Base-by-base conservation (phyloP, 2,329 filamentous ascomycete species). In the Ophiostoma fasciatum region DNA sequence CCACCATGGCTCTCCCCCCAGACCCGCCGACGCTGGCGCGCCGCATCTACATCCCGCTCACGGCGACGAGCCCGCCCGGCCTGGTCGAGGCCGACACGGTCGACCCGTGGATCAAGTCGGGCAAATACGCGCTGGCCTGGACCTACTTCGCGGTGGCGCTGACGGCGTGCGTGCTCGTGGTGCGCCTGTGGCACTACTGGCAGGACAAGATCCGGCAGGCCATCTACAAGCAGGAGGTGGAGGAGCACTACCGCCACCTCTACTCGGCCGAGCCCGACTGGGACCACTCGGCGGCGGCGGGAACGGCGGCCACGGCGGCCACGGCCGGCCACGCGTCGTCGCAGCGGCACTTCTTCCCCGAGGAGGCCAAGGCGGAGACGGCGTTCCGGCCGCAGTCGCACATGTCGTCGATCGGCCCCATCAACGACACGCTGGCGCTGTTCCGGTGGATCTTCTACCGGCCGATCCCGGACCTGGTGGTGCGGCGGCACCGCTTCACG, bases 201-300 rank as follows among this genome's bases (percentile, higher is more conserved):
- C 84, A 87, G 48, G 87, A 94, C 62, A 92, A 90, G 61, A 83
- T 93, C 46, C 74, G 87, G 46, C 82, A 87, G 46, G 87, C 84
- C 43, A 73, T 90, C 41, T 82, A 90, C 61, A 88, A 92, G 60
- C 78, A 90, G 51, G 75, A 83, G 52, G 67, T 82, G 48, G 68
- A 82, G 50, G 68, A 76, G 48, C 69, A 78, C 48, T 76, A 72
- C 52, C 69, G 54, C 40, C 54, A 63, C 34, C 45, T 69, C 31
- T 67, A 74, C 53, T 63, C 54, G 50, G 49, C 66, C 37, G 64
- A 71, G 33, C 58, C 63, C 25, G 61, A 64, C 17, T 62, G 61
- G 45, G 59, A 58, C 35, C 53, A 60, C 40, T 55, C 62, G 10
- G 62, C 55, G 11, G 60, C 55, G 5, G 43, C 39, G n/a, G 46